Conservation (phyloP, 116 monocot species). For the Papilionanthe hybrid region DNA sequence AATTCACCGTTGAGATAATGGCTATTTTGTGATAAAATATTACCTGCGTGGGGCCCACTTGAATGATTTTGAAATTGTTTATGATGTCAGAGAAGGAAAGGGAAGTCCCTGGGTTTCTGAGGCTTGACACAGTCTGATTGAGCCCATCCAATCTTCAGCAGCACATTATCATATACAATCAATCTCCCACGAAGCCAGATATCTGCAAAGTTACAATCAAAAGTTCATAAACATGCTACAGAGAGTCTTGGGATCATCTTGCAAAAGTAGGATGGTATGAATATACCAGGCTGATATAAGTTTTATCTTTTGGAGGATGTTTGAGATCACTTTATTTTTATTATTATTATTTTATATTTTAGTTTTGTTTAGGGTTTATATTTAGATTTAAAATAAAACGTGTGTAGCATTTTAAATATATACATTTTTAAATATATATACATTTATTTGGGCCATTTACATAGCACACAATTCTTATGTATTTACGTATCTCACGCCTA, state of each 20-base stretch:
- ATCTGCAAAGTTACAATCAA: slow-evolving; percentile 36
- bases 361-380: too few species aligned
- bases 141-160: slow-evolving; percentile 56
- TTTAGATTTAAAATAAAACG: too few species aligned
- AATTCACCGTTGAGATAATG: too few species aligned
- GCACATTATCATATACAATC: slow-evolving; percentile 67
- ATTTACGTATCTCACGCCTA: too few species aligned
- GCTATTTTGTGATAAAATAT: not conserved
- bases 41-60: not conserved
- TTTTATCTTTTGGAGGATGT: not conserved
- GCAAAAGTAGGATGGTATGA: not conserved
- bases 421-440: too few species aligned
- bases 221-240: not conserved
- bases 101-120: slow-evolving; percentile 32
- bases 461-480: too few species aligned
- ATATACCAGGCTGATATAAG: not conserved
- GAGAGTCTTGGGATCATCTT: not conserved
- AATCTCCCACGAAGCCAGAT: slow-evolving; percentile 64
- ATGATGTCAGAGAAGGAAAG: slow-evolving; percentile 39
- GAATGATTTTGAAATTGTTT: not conserved
- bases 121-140: slow-evolving; percentile 52
- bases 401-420: too few species aligned
- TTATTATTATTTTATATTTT: too few species aligned
- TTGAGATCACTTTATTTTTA: too few species aligned
- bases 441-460: too few species aligned